phyloP scores from a whole-genome alignment of 176 grass and related monocot genomes.

The Metroxylon sagu region DNA sequence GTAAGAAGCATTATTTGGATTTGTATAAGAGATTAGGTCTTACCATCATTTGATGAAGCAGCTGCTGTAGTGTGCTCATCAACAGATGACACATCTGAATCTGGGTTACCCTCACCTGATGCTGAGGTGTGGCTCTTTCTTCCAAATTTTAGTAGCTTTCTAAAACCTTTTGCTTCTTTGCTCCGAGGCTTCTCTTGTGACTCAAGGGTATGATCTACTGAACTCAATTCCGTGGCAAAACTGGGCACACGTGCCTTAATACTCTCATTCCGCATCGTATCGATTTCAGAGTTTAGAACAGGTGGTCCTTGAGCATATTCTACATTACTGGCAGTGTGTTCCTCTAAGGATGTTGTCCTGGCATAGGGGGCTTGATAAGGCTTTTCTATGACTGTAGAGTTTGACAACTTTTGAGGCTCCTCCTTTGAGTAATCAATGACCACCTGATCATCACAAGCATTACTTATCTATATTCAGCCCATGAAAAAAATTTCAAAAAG shows the following conservation, averaged over 20 bases:
- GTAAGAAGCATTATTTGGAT: not conserved
- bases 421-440: conserved; percentile 32
- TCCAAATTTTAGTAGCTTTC: conserved; percentile 85
- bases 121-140: conserved; percentile 52
- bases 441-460: conserved; percentile 42
- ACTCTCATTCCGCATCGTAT: conserved; percentile 22
- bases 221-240: conserved; percentile 15
- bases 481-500: not conserved
- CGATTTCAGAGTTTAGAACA: conserved; percentile 29
- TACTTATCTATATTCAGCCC: conserved; percentile 1
- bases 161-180: conserved; percentile 82
- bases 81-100: conserved; percentile 50
- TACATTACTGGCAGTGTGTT: conserved; percentile 18
- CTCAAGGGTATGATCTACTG: conserved; percentile 31
- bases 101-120: conserved; percentile 30
- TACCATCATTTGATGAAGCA: conserved; percentile 56
- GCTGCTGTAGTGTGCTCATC: conserved; percentile 32
- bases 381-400: conserved; percentile 16
- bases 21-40: conserved; percentile 6
- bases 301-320: conserved; percentile 14
- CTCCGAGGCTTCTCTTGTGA: conserved; percentile 34
- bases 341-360: conserved; percentile 60
- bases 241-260: conserved; percentile 31
- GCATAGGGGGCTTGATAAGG: conserved; percentile 69
- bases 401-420: conserved; percentile 22